Conservation (phyloP, 1,284 basidiomycete species). For the Ganoderma leucocontextum region DNA sequence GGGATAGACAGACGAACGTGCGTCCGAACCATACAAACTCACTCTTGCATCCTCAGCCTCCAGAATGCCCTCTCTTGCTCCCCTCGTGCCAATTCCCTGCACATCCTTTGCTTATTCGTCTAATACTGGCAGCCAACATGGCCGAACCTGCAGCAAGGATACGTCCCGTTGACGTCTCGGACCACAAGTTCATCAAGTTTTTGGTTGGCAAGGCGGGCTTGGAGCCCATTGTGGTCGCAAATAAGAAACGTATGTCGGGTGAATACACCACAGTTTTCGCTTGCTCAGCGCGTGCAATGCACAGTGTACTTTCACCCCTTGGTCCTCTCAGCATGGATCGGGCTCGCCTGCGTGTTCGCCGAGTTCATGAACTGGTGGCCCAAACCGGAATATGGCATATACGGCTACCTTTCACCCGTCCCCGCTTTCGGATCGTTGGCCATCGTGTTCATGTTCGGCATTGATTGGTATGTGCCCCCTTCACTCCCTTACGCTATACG, state of each 20-base stretch:
- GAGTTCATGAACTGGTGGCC: conserved; percentile 76
- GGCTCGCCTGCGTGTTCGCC: conserved; percentile 63
- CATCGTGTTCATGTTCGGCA: conserved; percentile 69
- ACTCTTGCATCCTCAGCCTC: not conserved
- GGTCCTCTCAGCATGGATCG: conserved; percentile 66
- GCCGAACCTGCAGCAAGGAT: conserved; percentile 54
- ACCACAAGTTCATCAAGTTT: conserved; percentile 70
- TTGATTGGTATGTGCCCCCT: conserved; percentile 69
- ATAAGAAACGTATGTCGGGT: conserved; percentile 59
- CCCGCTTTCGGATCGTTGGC: conserved; percentile 71
- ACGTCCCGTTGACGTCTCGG: conserved; percentile 57
- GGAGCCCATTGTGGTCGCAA: conserved; percentile 77
- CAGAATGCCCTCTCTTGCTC: conserved; percentile 6
- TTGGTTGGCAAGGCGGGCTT: conserved; percentile 73
- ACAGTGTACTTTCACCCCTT: conserved; percentile 70
- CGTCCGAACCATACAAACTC: no score
- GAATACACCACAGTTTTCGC: not conserved
- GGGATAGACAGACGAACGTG: conserved; percentile 25
- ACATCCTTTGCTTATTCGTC: not conserved
- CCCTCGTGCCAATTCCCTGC: conserved; percentile 6
- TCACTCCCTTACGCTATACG: conserved; percentile 1
- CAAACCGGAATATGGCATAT: conserved; percentile 45
- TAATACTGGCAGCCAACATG: conserved; percentile 25
- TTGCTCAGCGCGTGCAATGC: not conserved
- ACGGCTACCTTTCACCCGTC: conserved; percentile 65